A percentile compares a stretch with the other conserved stretches of the same genome.
Conservation (phyloP, 768 basidiomycete species). For the Amanita pallidorosea region DNA sequence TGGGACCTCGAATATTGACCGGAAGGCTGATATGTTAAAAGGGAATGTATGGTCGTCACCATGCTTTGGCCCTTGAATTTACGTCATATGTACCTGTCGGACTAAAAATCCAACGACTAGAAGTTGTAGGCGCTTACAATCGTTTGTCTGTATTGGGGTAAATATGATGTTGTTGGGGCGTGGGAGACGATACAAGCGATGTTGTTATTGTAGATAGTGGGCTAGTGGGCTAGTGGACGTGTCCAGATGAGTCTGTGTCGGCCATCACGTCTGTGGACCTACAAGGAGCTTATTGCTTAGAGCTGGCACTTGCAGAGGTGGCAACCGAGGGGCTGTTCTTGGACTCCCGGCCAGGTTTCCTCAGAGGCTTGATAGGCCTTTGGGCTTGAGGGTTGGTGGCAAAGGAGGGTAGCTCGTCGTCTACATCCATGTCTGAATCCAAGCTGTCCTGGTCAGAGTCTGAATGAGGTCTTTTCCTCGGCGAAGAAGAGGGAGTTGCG, state of each 20-base stretch:
- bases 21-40: not conserved
- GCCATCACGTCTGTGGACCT: not conserved
- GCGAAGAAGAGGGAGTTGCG: conserved; percentile 7
- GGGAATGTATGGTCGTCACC: not conserved
- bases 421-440: conserved; percentile 2
- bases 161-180: not conserved
- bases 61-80: not conserved
- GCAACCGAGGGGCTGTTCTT: not conserved
- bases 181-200: not conserved
- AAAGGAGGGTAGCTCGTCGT: conserved; percentile 1
- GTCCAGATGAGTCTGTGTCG: no score
- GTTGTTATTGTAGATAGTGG: not conserved
- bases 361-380: conserved; percentile 1
- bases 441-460: conserved; percentile 10
- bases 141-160: not conserved
- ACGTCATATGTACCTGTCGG: not conserved
- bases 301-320: not conserved
- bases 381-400: not conserved
- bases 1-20: not conserved
- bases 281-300: not conserved
- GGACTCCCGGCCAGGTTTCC: not conserved
- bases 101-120: not conserved
- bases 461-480: conserved; percentile 27
- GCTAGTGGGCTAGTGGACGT: no score
- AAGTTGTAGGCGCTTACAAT: not conserved